These are phyloP conservation scores for Fusarium vanettenii DNA, from an alignment of 2,329 filamentous ascomycete genomes.

Conservation along the genomic window DNA sequence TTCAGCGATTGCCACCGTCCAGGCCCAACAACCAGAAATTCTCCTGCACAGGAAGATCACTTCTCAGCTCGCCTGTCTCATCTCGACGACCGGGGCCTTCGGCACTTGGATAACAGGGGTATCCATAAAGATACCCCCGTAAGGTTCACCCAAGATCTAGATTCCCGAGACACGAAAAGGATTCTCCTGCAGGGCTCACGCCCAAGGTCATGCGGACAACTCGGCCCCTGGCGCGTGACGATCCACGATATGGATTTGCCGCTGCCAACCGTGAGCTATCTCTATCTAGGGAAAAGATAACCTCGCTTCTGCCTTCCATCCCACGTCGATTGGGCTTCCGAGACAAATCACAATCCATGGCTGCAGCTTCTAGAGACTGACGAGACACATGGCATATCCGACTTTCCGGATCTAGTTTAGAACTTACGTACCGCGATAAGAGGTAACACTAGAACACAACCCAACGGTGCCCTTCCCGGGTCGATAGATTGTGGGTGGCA, in stretches of 20 bases:
- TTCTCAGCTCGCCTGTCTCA: not conserved
- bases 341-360: not conserved
- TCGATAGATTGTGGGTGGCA: not conserved
- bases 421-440: not conserved
- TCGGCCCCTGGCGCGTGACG: not conserved
- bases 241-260: not conserved
- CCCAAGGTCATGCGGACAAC: not conserved
- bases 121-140: not conserved
- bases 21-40: not conserved
- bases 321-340: not conserved
- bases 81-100: not conserved
- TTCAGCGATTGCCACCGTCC: not conserved
- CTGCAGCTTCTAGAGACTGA: slow-evolving; percentile 17
- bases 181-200: not conserved
- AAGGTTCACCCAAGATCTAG: not conserved
- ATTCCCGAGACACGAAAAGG: not conserved
- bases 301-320: not conserved
- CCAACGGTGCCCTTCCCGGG: slow-evolving; percentile 31
- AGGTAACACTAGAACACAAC: slow-evolving; percentile 6
- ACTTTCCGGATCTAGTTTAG: slow-evolving; percentile 8
- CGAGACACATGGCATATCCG: slow-evolving; percentile 2
- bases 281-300: not conserved
- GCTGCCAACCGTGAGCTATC: not conserved
- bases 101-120: not conserved
- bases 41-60: not conserved